Evolutionary conservation across 2,329 filamentous ascomycete genomes (phyloP), one percentile per base, ranked within the genome.

Genomic region (Cytospora mali): DNA sequence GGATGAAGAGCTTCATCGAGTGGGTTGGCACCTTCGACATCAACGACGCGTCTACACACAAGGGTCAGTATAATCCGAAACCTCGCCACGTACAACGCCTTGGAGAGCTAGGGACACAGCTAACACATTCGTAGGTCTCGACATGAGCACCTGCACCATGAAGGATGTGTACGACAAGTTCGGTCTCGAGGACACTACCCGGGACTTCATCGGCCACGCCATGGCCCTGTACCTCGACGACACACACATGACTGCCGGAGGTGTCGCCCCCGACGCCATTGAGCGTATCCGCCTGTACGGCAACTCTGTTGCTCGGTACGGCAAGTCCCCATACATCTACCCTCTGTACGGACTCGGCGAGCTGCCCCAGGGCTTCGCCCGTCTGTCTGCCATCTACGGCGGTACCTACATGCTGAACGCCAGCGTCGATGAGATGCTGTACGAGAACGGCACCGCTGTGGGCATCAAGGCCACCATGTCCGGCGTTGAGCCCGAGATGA

Each of bases 321-420:
- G 95, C 79, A 98, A 97, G 80, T 98, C 93, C 14, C 96, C 95
- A 52, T 99, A 98, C 83, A 98, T 99, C 81, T 99, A 99, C 84
- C 96, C 95, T 55, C 88, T 98, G 33, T 99, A 99, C 80, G 95
- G 95, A 66, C 88, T 99, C 55, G 95, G 91, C 75, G 95, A 99
- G 81, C 89, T 99, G 62, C 96, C 95, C 39, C 95, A 99, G 80
- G 94, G 94, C 64, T 99, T 99, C 73, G 95, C 95, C 67, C 93
- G 95, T 77, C 86, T 99, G 60, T 97, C 93, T 48, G 95, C 95
- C 76, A 98, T 99, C 79, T 98, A 99, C 75, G 95, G 95, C 68
- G 95, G 95, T 70, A 99, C 95, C 56, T 99, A 99, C 81, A 99
- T 99, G 93, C 89, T 99, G 73, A 98, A 98, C 84, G 96, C 95